phyloP scores from a whole-genome alignment of 2,329 filamentous ascomycete genomes.

The Colletotrichum zoysiae region DNA sequence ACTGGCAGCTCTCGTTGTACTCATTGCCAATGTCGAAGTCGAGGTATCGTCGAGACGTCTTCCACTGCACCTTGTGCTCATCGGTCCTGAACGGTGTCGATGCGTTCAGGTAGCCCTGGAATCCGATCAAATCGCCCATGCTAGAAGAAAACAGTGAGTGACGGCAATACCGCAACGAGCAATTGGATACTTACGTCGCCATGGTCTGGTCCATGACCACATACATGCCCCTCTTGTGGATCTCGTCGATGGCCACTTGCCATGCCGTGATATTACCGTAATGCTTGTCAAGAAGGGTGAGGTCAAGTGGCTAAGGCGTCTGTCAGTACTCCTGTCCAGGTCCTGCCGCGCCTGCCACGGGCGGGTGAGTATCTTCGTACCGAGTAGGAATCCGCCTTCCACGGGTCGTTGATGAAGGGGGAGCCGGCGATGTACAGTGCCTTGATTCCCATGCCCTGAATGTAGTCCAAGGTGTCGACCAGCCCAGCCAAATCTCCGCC shows the following conservation, averaged over 20 bases:
- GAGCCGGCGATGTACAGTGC: conserved; percentile 74
- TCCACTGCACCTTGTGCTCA: conserved; percentile 71
- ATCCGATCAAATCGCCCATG: conserved; percentile 73
- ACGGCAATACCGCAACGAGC: neutral
- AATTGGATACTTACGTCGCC: conserved; percentile 44
- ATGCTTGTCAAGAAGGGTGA: conserved; percentile 73
- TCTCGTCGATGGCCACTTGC: conserved; percentile 68
- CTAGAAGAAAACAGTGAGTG: conserved; percentile 55
- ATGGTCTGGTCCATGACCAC: conserved; percentile 76
- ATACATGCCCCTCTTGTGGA: conserved; percentile 74
- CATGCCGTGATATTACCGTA: conserved; percentile 70
- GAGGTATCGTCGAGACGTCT: conserved; percentile 64
- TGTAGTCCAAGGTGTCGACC: conserved; percentile 71
- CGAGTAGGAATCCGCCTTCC: conserved; percentile 71
- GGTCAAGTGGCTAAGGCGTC: conserved; percentile 61
- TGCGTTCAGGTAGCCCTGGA: conserved; percentile 69
- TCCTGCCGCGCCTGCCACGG: neutral
- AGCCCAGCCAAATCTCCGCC: conserved; percentile 71
- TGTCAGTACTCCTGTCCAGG: conserved; percentile 47
- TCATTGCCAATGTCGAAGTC: conserved; percentile 69
- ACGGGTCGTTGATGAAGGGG: conserved; percentile 73
- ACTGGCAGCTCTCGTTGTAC: conserved; percentile 66
- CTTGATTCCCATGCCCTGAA: conserved; percentile 74
- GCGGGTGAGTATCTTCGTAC: conserved; percentile 44
- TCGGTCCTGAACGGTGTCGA: conserved; percentile 66